Percentiles rank a stretch among this genome's conserved stretches.
phyloP scores from a whole-genome alignment of 2,329 filamentous ascomycete genomes.

The Phialemoniopsis sp. region DNA sequence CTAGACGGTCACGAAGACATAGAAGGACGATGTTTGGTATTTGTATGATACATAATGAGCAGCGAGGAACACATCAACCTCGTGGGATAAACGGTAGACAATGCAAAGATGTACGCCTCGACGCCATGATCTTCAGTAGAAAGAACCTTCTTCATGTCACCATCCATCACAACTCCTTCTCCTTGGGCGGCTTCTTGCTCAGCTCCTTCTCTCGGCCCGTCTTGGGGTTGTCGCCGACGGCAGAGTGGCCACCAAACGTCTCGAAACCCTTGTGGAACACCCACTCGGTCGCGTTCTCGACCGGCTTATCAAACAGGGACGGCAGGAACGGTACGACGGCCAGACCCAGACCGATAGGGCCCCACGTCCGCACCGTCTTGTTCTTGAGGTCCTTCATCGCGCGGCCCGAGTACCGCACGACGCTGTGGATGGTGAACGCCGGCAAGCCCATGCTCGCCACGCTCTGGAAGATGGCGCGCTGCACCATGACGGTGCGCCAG shows the following conservation, averaged over 20 bases:
- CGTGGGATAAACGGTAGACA: too few species aligned
- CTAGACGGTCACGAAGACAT: not conserved
- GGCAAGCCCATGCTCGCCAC: constrained; percentile 91
- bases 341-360: constrained; percentile 80
- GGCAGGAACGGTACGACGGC: constrained; percentile 79
- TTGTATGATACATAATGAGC: too few species aligned
- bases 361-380: constrained; percentile 73
- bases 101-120: too few species aligned
- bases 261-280: constrained; percentile 79
- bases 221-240: constrained; percentile 49
- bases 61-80: too few species aligned
- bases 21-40: too few species aligned
- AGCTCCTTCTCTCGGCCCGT: constrained; percentile 49
- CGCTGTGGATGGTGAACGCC: constrained; percentile 88
- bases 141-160: too few species aligned
- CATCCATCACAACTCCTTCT: constrained; percentile 35
- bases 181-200: constrained; percentile 32
- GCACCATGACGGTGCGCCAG: constrained; percentile 84
- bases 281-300: constrained; percentile 90
- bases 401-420: constrained; percentile 82
- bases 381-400: constrained; percentile 85
- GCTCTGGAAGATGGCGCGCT: constrained; percentile 86
- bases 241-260: constrained; percentile 57
- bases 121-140: too few species aligned
- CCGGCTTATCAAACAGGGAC: constrained; percentile 82